Base-by-base conservation (phyloP, 2,329 filamentous ascomycete genomes). In the Neonectria neomacrospora region DNA sequence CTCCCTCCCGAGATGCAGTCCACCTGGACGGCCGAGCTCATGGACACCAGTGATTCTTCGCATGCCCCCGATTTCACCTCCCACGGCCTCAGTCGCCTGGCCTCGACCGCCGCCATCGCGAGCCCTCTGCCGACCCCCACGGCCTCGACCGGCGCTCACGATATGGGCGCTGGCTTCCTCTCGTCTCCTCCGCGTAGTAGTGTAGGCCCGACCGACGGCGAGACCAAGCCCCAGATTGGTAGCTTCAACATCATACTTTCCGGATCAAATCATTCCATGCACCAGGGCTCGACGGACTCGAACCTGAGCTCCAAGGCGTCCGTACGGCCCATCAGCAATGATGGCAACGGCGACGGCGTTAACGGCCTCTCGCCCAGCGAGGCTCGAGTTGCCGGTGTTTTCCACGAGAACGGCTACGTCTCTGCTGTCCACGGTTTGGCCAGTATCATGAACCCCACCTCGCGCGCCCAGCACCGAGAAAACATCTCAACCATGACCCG, bases 361-460 rank as follows among this genome's bases (percentile, higher is more conserved):
- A 72, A 65, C 5, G 71, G 73, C 5, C 48, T 78, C 3, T 78
- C 76, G 0, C 76, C 76, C 10, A 74, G 74, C 11, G 76, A 78
- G 65, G 76, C 76, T 1, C 73, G 74, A 41, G 74, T 78, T 22
- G 76, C 76, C 1, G 76, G 76, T 14, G 75, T 77, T 0, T 77
- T 77, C 39, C 75, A 77, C 28, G 72, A 78, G 44, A 72, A 77
- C 51, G 76, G 76, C 1, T 75, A 73, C 42, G 74, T 78, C 5
- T 77, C 76, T 22, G 73, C 73, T 1, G 76, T 78, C 11, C 76
- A 78, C 48, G 76, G 76, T 11, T 66, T 78, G 2, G 73, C 76
- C 6, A 76, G 76, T 48, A 77, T 78, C 59, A 75, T 77, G 71
- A 76, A 76, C 60, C 75, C 74, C 3, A 73, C 73, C 1, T 73